Evolutionary conservation across 352 stramenopile genomes (phyloP).

Genomic region (Elongisporangium senticosum): DNA sequence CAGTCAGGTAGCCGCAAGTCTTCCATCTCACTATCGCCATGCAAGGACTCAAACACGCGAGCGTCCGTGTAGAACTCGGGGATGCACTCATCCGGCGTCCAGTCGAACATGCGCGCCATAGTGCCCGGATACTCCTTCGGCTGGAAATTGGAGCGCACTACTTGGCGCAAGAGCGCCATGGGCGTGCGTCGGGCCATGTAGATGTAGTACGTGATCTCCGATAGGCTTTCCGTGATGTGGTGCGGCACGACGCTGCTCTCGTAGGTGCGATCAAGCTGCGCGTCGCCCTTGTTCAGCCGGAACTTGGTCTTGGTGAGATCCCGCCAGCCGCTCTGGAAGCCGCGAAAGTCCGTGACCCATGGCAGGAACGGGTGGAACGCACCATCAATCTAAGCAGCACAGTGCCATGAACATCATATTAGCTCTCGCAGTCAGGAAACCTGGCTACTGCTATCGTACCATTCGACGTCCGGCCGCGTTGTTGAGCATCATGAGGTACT

Average conservation of each 20-base stretch:
- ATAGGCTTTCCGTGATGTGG: constrained; percentile 93
- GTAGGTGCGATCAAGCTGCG: constrained; percentile 89
- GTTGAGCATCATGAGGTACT: constrained; percentile 93
- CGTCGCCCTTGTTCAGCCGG: constrained; percentile 92
- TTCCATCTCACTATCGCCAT: constrained; percentile 57
- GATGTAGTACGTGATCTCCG: constrained; percentile 95
- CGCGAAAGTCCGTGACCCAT: constrained; percentile 93
- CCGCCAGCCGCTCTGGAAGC: constrained; percentile 56
- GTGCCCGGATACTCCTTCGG: constrained; percentile 91
- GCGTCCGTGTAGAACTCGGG: constrained; percentile 92
- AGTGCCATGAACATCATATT: neutral
- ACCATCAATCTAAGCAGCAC: constrained; percentile 39
- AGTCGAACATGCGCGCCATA: constrained; percentile 89
- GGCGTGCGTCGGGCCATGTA: constrained; percentile 92
- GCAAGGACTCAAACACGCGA: constrained; percentile 79
- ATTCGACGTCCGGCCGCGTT: constrained; percentile 82
- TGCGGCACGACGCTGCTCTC: constrained; percentile 83
- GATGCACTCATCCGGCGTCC: constrained; percentile 95
- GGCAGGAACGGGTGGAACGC: constrained; percentile 93
- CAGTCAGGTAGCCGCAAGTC: constrained; percentile 74
- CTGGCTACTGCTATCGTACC: constrained; percentile 14
- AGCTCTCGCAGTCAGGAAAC: neutral
- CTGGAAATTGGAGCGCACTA: constrained; percentile 92
- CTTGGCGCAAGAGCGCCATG: constrained; percentile 69
- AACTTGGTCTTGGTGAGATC: constrained; percentile 93